phyloP scores from a whole-genome alignment of 176 grass and related monocot species.

The Zoysia japonica region DNA sequence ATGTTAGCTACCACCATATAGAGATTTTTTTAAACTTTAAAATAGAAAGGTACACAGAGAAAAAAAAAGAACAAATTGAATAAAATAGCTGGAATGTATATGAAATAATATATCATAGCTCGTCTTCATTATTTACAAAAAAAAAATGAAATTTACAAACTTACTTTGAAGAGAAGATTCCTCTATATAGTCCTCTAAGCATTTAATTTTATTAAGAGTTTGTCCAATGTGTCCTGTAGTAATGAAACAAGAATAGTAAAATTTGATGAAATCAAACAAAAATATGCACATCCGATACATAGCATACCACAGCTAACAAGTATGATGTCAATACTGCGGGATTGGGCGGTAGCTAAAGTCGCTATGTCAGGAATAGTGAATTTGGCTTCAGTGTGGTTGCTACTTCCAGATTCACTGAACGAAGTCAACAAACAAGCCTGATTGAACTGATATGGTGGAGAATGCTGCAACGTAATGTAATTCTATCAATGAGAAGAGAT shows the following conservation, averaged over 20 bases:
- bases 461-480: conserved; percentile 56
- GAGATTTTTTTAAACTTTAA: too few relatives aligned
- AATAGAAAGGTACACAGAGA: too few relatives aligned
- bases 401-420: conserved; percentile 61
- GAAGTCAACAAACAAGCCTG: conserved; percentile 55
- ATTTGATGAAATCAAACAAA: conserved; percentile 36
- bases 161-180: conserved; percentile 53
- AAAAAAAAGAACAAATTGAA: too few relatives aligned
- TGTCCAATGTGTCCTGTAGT: conserved; percentile 38
- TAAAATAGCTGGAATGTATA: too few relatives aligned
- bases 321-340: conserved; percentile 41
- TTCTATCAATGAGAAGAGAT: conserved; percentile 37
- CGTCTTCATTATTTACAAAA: not conserved
- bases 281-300: conserved; percentile 41
- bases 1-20: too few relatives aligned
- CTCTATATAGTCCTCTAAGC: conserved; percentile 23
- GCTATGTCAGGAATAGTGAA: conserved; percentile 71
- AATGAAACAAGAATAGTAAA: conserved; percentile 39
- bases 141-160: conserved; percentile 21
- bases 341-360: conserved; percentile 40
- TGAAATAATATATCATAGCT: conserved; percentile 1
- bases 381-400: conserved; percentile 63
- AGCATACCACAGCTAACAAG: conserved; percentile 68
- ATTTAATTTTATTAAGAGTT: conserved; percentile 39
- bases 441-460: conserved; percentile 57